Percentiles rank a stretch among this genome's conserved stretches.
Conservation (phyloP, 1,139 yeast genomes). For the Debaryomyces psychrophilus region DNA sequence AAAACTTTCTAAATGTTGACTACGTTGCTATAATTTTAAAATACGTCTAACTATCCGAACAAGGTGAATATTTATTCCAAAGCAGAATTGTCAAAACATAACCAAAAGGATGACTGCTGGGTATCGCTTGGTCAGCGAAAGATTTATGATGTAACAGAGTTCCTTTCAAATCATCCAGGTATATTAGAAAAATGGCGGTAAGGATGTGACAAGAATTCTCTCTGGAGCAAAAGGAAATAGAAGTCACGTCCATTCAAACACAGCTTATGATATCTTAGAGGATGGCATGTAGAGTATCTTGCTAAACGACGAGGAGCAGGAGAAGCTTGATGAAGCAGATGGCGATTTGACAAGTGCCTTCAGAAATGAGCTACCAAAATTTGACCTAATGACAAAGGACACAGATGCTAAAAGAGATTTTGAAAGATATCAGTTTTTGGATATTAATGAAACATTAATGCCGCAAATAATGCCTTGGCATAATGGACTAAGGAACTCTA, state of each 20-base stretch:
- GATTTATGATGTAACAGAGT: conserved; percentile 26
- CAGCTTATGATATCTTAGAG: conserved; percentile 3
- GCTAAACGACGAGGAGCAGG: not conserved
- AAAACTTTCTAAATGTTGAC: too few species aligned
- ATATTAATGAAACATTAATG: conserved; percentile 2
- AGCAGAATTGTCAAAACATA: conserved; percentile 17
- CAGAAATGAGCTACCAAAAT: conserved; percentile 1
- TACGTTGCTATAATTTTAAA: not conserved
- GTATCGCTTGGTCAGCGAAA: conserved; percentile 23
- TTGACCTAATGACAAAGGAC: conserved; percentile 1
- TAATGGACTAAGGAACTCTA: conserved; percentile 3
- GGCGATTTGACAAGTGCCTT: conserved; percentile 1
- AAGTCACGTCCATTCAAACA: conserved; percentile 2
- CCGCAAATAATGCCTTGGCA: conserved; percentile 1
- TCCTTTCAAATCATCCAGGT: conserved; percentile 26
- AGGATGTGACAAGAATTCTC: conserved; percentile 20
- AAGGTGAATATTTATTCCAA: not conserved
- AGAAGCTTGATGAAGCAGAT: not conserved
- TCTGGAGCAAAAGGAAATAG: not conserved
- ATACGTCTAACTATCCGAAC: not conserved
- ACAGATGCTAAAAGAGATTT: conserved; percentile 2
- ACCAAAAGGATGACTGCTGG: conserved; percentile 20
- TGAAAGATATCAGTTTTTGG: conserved; percentile 1
- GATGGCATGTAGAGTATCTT: not conserved
- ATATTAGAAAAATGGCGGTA: conserved; percentile 25